Conservation (phyloP, 2,329 filamentous ascomycete species). For the Ophiostoma himal-ulmi region DNA sequence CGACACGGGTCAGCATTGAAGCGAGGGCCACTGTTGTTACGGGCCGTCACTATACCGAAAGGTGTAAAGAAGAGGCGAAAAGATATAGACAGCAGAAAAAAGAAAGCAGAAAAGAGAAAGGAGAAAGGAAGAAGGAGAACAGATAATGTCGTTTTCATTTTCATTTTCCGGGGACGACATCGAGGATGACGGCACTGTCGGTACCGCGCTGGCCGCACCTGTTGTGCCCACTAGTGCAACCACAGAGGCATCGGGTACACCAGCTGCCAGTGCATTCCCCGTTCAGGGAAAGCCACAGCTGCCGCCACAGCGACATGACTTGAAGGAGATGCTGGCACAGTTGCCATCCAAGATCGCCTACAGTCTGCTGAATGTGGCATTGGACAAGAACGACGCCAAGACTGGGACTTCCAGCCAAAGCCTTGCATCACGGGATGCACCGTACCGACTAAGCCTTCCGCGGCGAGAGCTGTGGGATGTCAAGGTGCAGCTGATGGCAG, state of each 20-base stretch:
- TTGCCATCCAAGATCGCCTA: constrained; percentile 73
- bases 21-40: not conserved
- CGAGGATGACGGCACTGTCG: constrained; percentile 36
- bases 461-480: constrained; percentile 78
- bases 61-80: not conserved
- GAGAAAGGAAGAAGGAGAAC: not conserved
- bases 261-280: constrained; percentile 50
- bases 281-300: constrained; percentile 57
- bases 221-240: constrained; percentile 9
- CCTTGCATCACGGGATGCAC: not conserved
- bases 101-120: not conserved
- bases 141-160: constrained; percentile 37
- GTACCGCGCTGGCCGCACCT: constrained; percentile 24
- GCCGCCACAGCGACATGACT: constrained; percentile 46
- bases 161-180: constrained; percentile 62
- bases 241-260: constrained; percentile 15
- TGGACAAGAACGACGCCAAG: constrained; percentile 34
- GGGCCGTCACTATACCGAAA: not conserved
- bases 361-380: constrained; percentile 52
- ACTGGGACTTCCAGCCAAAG: not conserved
- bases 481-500: constrained; percentile 72
- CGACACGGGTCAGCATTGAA: not conserved
- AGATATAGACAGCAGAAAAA: not conserved
- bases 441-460: constrained; percentile 48
- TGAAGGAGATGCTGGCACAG: constrained; percentile 46